Evolutionary conservation across 208 protist genomes (phyloP).

Genomic region (Leptomonas pyrrhocoris): DNA sequence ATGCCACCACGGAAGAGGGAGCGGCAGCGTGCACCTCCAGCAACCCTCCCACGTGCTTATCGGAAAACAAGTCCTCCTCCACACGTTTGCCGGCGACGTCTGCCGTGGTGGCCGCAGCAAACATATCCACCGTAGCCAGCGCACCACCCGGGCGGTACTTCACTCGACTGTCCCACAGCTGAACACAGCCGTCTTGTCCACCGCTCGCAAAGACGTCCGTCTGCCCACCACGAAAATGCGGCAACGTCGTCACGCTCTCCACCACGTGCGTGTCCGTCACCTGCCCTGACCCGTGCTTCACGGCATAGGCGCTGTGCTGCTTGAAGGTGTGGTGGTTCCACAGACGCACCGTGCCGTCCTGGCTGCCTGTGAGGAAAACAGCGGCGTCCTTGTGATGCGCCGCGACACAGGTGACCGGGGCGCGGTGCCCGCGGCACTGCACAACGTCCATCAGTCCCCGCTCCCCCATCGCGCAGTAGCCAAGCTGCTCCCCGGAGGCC

Average conservation of each 20-base stretch:
- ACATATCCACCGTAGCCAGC: conserved; percentile 50
- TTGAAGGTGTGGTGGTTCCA: conserved; percentile 59
- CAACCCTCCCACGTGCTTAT: conserved; percentile 75
- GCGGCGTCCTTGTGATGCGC: conserved; percentile 39
- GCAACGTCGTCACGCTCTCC: conserved; percentile 55
- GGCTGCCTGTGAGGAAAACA: conserved; percentile 61
- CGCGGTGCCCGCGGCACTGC: conserved; percentile 74
- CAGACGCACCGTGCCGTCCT: conserved; percentile 77
- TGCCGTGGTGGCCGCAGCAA: conserved; percentile 7
- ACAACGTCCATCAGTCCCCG: conserved; percentile 74
- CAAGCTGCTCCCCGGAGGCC: conserved; percentile 57
- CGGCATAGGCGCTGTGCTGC: conserved; percentile 53
- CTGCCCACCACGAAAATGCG: conserved; percentile 15
- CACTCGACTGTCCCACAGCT: conserved; percentile 72
- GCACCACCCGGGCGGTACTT: conserved; percentile 75
- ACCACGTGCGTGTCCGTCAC: conserved; percentile 73
- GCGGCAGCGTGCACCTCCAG: conserved; percentile 34
- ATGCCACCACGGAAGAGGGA: neutral
- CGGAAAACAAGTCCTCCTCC: conserved; percentile 20
- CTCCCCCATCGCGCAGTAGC: conserved; percentile 77
- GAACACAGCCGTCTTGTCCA: conserved; percentile 71
- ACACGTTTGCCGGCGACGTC: neutral
- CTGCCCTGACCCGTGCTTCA: conserved; percentile 80
- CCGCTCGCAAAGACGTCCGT: conserved; percentile 66
- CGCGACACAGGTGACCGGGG: conserved; percentile 63